Base-by-base conservation (phyloP, 2,329 filamentous ascomycete genomes). In the Gaeumannomyces tritici region DNA sequence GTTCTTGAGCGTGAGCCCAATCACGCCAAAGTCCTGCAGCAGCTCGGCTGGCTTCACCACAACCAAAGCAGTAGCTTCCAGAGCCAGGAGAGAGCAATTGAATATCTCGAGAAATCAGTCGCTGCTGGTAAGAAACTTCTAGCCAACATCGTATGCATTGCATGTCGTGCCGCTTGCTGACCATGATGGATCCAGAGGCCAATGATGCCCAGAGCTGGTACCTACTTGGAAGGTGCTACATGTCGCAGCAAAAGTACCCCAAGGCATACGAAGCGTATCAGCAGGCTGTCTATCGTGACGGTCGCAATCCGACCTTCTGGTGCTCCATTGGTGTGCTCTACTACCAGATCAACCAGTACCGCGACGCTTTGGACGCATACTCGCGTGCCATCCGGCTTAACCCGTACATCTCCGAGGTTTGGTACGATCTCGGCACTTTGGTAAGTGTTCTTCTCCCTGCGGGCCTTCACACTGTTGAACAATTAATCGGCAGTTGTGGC, bases 341-440 rank as follows among this genome's bases (percentile, higher is more conserved):
- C 75, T 99, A 98, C 78, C 95, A 98, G 77, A 99, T 99, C 80
- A 99, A 98, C 76, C 95, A 99, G 78, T 99, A 99, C 77, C 88
- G 95, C 64, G 95, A 99, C 79, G 95, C 95, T 3, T 84, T 99
- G 61, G 95, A 99, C 78, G 95, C 95, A 54, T 99, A 98, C 76
- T 97, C 93, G 65, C 90, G 95, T 64, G 95, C 95, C 58, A 99
- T 98, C 70, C 89, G 95, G 62, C 78, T 99, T 69, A 99, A 98
- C 73, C 95, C 95, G 6, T 97, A 96, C 79, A 98, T 99, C 67
- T 97, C 93, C 2, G 95, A 99, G 75, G 95, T 99, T 61, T 99
- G 95, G 95, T 99, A 98, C 75, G 95, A 99, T 75, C 80, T 99
- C 54, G 95, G 95, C 65, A 99, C 95, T 69, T 72, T 99, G 80